These are phyloP conservation scores for Claviceps humidiphila DNA, from an alignment of 2,329 filamentous ascomycete genomes.

Conservation along the genomic window DNA sequence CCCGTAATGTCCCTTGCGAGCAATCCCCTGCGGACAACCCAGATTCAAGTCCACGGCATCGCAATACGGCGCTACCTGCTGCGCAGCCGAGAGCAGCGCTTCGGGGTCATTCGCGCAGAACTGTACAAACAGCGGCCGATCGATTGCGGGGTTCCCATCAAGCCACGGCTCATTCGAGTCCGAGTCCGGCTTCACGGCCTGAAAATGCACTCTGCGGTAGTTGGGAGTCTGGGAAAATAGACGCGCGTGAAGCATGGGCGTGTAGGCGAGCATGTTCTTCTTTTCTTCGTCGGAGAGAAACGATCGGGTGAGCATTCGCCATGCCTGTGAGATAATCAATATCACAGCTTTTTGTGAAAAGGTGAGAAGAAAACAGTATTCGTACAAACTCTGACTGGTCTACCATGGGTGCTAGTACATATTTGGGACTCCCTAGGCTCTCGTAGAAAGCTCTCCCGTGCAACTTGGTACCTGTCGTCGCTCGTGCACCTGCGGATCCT, in stretches of 20 bases:
- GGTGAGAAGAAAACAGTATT: slow-evolving; percentile 7
- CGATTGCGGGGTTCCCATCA: slow-evolving; percentile 73
- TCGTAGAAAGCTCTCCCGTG: slow-evolving; percentile 86
- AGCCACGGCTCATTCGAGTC: slow-evolving; percentile 40
- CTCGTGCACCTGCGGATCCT: slow-evolving; percentile 3
- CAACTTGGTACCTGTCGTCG: slow-evolving; percentile 44
- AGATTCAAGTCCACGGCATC: slow-evolving; percentile 94
- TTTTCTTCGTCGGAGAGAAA: slow-evolving; percentile 60
- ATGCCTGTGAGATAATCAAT: slow-evolving; percentile 49
- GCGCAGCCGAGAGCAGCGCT: slow-evolving; percentile 67
- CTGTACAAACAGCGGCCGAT: slow-evolving; percentile 87
- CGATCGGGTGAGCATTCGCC: slow-evolving; percentile 90
- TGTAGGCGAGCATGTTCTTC: slow-evolving; percentile 66
- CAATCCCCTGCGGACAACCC: slow-evolving; percentile 93
- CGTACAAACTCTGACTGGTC: slow-evolving; percentile 94
- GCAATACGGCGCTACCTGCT: slow-evolving; percentile 69
- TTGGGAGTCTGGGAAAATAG: slow-evolving; percentile 65
- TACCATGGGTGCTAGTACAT: slow-evolving; percentile 91
- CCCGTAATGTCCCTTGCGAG: slow-evolving; percentile 79
- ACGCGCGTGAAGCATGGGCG: slow-evolving; percentile 91
- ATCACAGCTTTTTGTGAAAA: neutral
- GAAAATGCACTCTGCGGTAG: slow-evolving; percentile 72
- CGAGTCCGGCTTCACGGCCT: slow-evolving; percentile 38
- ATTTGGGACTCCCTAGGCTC: slow-evolving; percentile 83
- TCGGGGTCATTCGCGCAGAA: slow-evolving; percentile 86